Base-by-base conservation (phyloP, 306 rosid genomes). In the Hippophae tibetana region DNA sequence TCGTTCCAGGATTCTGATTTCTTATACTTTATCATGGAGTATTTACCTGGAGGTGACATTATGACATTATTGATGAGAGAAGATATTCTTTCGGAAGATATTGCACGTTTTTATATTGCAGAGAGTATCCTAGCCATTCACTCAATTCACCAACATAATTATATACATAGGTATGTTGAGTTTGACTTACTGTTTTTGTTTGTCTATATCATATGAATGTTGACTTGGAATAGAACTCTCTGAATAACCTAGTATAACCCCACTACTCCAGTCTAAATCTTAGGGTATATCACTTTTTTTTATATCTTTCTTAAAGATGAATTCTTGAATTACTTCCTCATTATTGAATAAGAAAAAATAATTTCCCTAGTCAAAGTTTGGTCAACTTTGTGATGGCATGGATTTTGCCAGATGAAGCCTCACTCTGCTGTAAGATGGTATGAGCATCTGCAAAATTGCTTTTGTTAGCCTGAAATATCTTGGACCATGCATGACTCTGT, bases 41-140 rank as follows among this genome's bases (percentile, higher is more conserved):
- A 93, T 73, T 80, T 93, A 79, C 99, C 95, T 57, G 99, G 99
- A 63, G 99, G 99, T 61, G 99, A 93, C 79, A 93, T 88, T 43
- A 93, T 93, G 99, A 93, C 99, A 61, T 78, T 93, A 72, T 62
- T 93, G 73, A 93, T 93, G 97, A 93, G 99, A 64, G 95, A 93
- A 80, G 97, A 93, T 78, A 74, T 76, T 69, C 94, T 93, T 71
- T 84, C 99, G 42, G 99, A 88, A 78, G 85, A 88, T 61, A 85
- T 86, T 80, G 94, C 97, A 38, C 79, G 95, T 11, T 93, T 93
- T 78, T 93, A 93, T 79, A 88, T 88, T 40, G 99, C 89, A n/a
- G 95, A 93, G 84, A 86, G 99, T 81, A 72, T 88, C 76, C 85
- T 93, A 57, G 99, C 99, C 27, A 93, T 93, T 62, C 81, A 93